A percentile compares a stretch with the other conserved stretches of the same genome.
Conservation (phyloP, 2,329 filamentous ascomycete genomes). For the Venturia carpophila region DNA sequence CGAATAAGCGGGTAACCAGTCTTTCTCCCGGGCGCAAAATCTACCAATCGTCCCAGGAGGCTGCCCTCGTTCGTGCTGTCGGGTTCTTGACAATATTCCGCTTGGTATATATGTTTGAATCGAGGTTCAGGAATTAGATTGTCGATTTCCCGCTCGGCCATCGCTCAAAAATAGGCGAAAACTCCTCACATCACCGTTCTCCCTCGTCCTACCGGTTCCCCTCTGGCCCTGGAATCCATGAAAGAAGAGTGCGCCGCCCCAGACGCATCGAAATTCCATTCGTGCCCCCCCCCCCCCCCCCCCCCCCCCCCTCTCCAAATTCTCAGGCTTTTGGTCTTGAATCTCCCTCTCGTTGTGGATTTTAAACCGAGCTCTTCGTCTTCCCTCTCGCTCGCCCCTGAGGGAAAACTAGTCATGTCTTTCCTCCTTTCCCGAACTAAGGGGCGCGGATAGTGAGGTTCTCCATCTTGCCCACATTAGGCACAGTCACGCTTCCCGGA, state of each 20-base stretch:
- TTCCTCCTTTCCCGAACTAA: not conserved
- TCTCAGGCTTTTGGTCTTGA: too few relatives aligned
- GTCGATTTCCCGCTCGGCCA: too few relatives aligned
- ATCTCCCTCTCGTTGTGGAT: slow-evolving; percentile 2
- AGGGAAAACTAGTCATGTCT: not conserved
- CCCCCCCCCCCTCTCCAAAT: not conserved
- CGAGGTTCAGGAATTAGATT: too few relatives aligned
- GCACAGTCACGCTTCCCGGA: not conserved
- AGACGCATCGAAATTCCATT: not conserved
- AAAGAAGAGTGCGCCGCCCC: not conserved
- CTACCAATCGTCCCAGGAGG: too few relatives aligned
- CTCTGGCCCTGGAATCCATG: slow-evolving; percentile 2
- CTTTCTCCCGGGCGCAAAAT: too few relatives aligned
- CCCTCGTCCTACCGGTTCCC: not conserved
- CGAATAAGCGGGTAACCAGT: too few relatives aligned
- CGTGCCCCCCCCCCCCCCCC: not conserved
- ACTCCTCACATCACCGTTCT: slow-evolving; percentile 6
- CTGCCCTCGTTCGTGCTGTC: too few relatives aligned
- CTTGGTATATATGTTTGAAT: too few relatives aligned
- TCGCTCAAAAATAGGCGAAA: not conserved
- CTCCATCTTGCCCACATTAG: not conserved
- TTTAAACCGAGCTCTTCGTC: not conserved
- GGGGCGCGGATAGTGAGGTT: not conserved
- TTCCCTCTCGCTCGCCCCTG: too few relatives aligned
- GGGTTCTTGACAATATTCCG: too few relatives aligned